Base-by-base conservation (phyloP, 495 filamentous ascomycete species). In the Trichoderma gamsii region DNA sequence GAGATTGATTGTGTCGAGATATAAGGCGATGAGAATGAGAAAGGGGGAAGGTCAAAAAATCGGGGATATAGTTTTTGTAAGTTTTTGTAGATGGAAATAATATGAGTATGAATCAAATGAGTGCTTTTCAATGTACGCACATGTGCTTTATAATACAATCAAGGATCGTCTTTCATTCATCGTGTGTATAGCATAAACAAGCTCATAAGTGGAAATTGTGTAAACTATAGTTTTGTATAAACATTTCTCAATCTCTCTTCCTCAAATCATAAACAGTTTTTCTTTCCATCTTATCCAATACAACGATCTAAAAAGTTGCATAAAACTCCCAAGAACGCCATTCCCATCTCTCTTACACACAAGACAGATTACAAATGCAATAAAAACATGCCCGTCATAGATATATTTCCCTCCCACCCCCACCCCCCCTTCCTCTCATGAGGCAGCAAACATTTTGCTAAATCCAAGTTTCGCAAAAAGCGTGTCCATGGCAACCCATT, bases 401-500 rank as follows among this genome's bases (percentile, higher is more conserved):
- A 52, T 52, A 23, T 23, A 52, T 23, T 9, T 52, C 8, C 49
- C 16, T 18, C 16, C 0, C 16, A 52, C 1, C 18, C 12, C 1
- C 16, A 21, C 4, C 7, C 44, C 51, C 27, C n/a, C 0, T n/a
- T 49, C 44, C n/a, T 61, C 27, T 61, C 13, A 61, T 61, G 56
- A 61, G 16, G 56, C 56, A 32, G 25, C 56, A 11, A 64, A 27
- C 32, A 51, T 23, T 59, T 68, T 68, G 23, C 25, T 51, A 23
- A 83, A 81, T 41, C 84, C 84, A 18, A 86, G 64, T 77, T 84
- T 85, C 3, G 78, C 77, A 76, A 98, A 99, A 69, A 99, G 80
- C 74, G 81, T 87, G 78, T 94, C 92, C 95, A 98, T 99, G 68
- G 91, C 91, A 67, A 99, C 95, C 92, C 92, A 98, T 78, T 90